phyloP scores from a whole-genome alignment of 176 grass and related monocot species.

The Lolium perenne region DNA sequence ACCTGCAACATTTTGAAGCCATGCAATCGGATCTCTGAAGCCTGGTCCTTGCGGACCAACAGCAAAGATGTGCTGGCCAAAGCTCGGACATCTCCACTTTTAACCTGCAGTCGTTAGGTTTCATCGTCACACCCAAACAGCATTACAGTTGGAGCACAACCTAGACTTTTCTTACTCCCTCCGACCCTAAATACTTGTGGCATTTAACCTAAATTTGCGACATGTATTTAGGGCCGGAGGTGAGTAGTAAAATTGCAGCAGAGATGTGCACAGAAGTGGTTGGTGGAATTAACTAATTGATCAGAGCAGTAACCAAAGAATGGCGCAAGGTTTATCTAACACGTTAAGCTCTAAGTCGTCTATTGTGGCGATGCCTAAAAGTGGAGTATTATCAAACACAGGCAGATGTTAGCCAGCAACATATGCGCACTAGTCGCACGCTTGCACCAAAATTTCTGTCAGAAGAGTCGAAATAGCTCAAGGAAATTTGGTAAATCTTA shows the following conservation, averaged over 20 bases:
- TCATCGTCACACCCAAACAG: not conserved
- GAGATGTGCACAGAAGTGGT: not conserved
- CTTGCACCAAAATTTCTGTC: conserved; percentile 3
- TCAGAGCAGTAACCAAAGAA: conserved; percentile 6
- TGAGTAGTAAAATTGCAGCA: not conserved
- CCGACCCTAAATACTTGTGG: too few species aligned
- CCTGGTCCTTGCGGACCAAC: conserved; percentile 83
- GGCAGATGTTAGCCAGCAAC: not conserved
- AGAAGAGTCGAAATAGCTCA: not conserved
- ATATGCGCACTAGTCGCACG: not conserved
- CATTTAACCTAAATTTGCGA: too few species aligned
- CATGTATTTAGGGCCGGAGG: too few species aligned
- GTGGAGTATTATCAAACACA: not conserved
- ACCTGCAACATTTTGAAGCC: conserved; percentile 99
- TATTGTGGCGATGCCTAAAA: not conserved
- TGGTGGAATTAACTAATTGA: not conserved
- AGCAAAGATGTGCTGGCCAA: conserved; percentile 82
- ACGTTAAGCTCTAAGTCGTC: conserved; percentile 10
- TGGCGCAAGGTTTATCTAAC: not conserved
- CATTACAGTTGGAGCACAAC: conserved; percentile 32
- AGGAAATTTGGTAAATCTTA: not conserved
- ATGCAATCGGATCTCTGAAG: conserved; percentile 84
- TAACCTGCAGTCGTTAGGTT: conserved; percentile 58
- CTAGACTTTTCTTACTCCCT: not conserved
- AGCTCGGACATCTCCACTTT: conserved; percentile 72